These are phyloP conservation scores for Amanita molliuscula DNA, from an alignment of 768 basidiomycete genomes.

Conservation along the genomic window DNA sequence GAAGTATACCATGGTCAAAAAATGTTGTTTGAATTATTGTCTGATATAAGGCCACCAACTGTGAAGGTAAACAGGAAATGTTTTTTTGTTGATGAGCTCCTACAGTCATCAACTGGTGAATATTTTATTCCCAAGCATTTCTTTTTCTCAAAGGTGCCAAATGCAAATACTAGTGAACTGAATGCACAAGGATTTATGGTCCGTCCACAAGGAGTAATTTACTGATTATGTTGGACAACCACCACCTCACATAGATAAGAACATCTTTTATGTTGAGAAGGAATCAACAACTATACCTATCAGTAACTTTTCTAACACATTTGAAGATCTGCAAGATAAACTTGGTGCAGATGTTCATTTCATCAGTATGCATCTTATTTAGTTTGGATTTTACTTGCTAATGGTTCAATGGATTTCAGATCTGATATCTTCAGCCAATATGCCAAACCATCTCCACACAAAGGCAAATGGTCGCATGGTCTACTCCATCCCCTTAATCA, in stretches of 20 bases:
- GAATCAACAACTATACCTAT: neutral
- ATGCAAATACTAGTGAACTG: neutral
- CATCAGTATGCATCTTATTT: constrained; percentile 4
- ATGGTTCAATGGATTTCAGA: neutral
- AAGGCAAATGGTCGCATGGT: constrained; percentile 20
- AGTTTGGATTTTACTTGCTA: constrained; percentile 3
- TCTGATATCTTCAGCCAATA: too few relatives aligned
- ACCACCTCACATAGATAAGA: neutral
- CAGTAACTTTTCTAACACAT: neutral
- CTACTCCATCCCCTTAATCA: constrained; percentile 21
- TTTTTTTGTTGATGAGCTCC: too few relatives aligned
- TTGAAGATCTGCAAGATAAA: neutral
- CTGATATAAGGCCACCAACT: too few relatives aligned
- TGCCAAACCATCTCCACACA: constrained; percentile 17
- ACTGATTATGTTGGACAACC: neutral
- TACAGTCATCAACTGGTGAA: too few relatives aligned
- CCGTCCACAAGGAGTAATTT: neutral
- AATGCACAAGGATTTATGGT: too few relatives aligned
- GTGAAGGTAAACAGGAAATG: too few relatives aligned
- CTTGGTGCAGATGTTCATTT: constrained; percentile 1
- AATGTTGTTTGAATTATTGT: too few relatives aligned
- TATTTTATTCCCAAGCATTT: neutral
- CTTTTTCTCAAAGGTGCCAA: neutral
- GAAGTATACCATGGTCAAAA: too few relatives aligned
- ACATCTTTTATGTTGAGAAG: neutral